A percentile compares a stretch with the other conserved stretches of the same genome.
phyloP scores from a whole-genome alignment of 768 basidiomycete genomes.

The Strobilomyces confusus region DNA sequence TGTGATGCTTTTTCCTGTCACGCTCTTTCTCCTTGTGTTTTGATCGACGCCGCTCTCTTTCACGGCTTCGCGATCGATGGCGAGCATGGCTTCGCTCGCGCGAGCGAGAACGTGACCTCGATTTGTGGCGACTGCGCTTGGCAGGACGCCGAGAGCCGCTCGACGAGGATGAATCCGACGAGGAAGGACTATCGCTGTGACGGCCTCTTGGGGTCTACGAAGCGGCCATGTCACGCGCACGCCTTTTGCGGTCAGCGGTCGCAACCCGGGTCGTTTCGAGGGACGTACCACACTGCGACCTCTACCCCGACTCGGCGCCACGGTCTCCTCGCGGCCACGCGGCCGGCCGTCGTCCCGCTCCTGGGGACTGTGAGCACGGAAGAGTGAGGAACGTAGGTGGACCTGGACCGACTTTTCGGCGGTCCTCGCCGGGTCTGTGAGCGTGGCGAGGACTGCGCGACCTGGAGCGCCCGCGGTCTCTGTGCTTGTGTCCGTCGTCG shows the following conservation, averaged over 20 bases:
- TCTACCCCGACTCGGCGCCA: slow-evolving; percentile 7
- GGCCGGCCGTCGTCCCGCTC: slow-evolving; percentile 7
- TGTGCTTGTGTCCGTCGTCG: slow-evolving; percentile 4
- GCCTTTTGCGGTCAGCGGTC: slow-evolving; percentile 27
- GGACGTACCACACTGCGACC: slow-evolving; percentile 31
- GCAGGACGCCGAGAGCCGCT: slow-evolving; percentile 8
- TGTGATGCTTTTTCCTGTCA: slow-evolving; percentile 39
- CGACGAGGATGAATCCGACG: slow-evolving; percentile 16
- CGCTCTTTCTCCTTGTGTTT: slow-evolving; percentile 27
- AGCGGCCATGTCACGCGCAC: slow-evolving; percentile 10
- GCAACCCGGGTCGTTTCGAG: background rate
- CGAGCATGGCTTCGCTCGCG: slow-evolving; percentile 10
- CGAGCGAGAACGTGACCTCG: slow-evolving; percentile 23
- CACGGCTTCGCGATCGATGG: slow-evolving; percentile 26
- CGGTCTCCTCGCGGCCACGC: slow-evolving; percentile 1
- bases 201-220: slow-evolving; percentile 21
- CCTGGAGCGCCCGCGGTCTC: slow-evolving; percentile 19
- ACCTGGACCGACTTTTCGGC: slow-evolving; percentile 5
- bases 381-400: background rate
- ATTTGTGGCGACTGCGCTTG: slow-evolving; percentile 17
- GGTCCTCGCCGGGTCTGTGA: slow-evolving; percentile 2
- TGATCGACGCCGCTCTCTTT: slow-evolving; percentile 22
- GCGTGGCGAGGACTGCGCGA: slow-evolving; percentile 17
- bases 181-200: slow-evolving; percentile 17
- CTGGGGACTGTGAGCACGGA: slow-evolving; percentile 1